A percentile compares a stretch with the other conserved stretches of the same genome.
These are phyloP conservation scores for Lentinula lateritia DNA, from an alignment of 768 basidiomycete species.

Conservation along the genomic window DNA sequence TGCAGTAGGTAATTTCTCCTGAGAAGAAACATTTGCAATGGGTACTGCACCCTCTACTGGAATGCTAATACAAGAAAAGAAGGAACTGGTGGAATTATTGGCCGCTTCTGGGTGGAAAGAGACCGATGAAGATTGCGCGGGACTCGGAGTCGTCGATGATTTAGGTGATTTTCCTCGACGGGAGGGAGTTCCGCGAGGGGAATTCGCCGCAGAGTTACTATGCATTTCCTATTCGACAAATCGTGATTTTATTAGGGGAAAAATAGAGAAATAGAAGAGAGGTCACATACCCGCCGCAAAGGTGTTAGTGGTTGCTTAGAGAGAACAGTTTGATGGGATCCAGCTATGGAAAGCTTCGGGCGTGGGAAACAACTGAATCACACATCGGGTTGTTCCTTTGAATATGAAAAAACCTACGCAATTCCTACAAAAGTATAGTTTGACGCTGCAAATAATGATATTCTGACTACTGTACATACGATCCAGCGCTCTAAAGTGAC, in stretches of 20 bases:
- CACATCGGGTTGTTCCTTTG: neutral
- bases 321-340: neutral
- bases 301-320: conserved; percentile 3
- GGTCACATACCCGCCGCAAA: neutral
- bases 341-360: neutral
- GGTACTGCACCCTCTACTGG: conserved; percentile 70
- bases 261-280: neutral
- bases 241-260: neutral
- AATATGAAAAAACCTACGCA: neutral
- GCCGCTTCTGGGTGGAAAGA: conserved; percentile 42
- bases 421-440: neutral
- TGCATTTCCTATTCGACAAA: conserved; percentile 26
- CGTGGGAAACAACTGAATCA: neutral
- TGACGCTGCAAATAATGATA: neutral
- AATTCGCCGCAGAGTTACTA: conserved; percentile 37
- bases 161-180: conserved; percentile 61
- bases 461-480: neutral
- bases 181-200: conserved; percentile 54
- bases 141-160: conserved; percentile 37
- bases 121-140: conserved; percentile 40
- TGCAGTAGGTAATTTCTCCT: conserved; percentile 20
- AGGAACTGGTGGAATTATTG: conserved; percentile 45
- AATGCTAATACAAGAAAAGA: conserved; percentile 70
- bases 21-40: conserved; percentile 42
- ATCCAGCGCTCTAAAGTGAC: neutral